phyloP scores from a whole-genome alignment of 345 rosid species.

The Brassica juncea region DNA sequence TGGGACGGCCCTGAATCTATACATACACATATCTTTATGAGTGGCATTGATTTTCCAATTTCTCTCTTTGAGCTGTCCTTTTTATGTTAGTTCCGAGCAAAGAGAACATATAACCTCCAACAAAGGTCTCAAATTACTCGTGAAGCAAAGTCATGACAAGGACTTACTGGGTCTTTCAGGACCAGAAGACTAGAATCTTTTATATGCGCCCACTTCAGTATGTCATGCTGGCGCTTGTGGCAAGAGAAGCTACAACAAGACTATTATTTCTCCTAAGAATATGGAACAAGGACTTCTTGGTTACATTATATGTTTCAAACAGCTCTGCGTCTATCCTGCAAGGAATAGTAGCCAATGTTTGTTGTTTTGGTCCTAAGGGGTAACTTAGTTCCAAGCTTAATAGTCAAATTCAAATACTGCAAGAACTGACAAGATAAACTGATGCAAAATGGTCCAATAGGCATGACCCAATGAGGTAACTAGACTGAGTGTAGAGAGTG shows the following conservation, averaged over 20 bases:
- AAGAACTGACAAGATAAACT: constrained; percentile 31
- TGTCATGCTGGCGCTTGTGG: constrained; percentile 22
- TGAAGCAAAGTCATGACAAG: constrained; percentile 18
- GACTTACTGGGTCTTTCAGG: constrained; percentile 23
- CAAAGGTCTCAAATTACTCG: constrained; percentile 12
- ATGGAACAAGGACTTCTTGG: neutral
- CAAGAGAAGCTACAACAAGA: constrained; percentile 8
- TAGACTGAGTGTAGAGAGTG: constrained; percentile 17
- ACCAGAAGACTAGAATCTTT: constrained; percentile 26
- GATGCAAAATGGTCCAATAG: constrained; percentile 53
- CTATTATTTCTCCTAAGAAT: neutral
- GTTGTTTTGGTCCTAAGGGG: constrained; percentile 28
- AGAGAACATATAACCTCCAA: constrained; percentile 25
- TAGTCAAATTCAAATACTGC: constrained; percentile 45
- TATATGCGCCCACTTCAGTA: constrained; percentile 18
- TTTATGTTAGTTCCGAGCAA: constrained; percentile 2
- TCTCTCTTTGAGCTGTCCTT: neutral
- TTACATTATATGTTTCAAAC: constrained; percentile 2
- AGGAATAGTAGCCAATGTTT: constrained; percentile 18
- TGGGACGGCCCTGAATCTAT: too few relatives aligned
- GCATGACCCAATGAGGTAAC: constrained; percentile 39
- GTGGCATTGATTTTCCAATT: neutral
- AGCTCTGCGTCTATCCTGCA: constrained; percentile 22
- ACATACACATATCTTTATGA: constrained; percentile 20
- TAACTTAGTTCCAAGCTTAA: constrained; percentile 31